Evolutionary conservation across 192 early-diverging fungal species (phyloP).

Genomic region (Linnemannia schmuckeri): DNA sequence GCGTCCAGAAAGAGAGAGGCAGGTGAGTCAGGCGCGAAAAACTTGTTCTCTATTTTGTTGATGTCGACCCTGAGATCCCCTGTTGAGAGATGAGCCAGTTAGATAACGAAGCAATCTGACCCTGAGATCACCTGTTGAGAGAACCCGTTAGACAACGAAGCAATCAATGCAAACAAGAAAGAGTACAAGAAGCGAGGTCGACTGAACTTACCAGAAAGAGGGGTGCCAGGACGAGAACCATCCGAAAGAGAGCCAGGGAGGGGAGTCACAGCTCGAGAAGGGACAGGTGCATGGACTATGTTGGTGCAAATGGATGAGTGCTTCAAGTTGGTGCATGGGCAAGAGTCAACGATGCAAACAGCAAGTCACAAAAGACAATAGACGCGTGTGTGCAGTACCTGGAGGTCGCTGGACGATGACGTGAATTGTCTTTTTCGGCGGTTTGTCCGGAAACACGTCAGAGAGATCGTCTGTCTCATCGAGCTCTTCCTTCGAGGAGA

Average conservation of each 20-base stretch:
- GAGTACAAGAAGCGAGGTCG: background rate
- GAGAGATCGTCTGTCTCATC: background rate
- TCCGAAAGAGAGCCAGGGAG: no score
- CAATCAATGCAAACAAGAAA: background rate
- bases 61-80: conserved; percentile 5
- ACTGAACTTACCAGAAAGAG: no score
- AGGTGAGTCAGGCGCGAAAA: no score
- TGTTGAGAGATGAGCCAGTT: background rate
- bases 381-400: background rate
- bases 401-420: conserved; percentile 8
- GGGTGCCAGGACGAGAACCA: no score
- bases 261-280: no score
- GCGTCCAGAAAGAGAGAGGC: conserved; percentile 11
- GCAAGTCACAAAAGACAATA: no score
- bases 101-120: no score
- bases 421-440: background rate
- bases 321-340: no score
- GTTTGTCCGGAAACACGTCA: background rate
- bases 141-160: background rate
- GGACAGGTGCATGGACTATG: no score
- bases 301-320: no score
- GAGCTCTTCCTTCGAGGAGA: background rate
- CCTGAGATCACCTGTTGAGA: no score
- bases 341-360: background rate
- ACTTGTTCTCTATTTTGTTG: conserved; percentile 14